Conservation (phyloP, 2,329 filamentous ascomycete genomes). For the Keithomyces neogunnii region DNA sequence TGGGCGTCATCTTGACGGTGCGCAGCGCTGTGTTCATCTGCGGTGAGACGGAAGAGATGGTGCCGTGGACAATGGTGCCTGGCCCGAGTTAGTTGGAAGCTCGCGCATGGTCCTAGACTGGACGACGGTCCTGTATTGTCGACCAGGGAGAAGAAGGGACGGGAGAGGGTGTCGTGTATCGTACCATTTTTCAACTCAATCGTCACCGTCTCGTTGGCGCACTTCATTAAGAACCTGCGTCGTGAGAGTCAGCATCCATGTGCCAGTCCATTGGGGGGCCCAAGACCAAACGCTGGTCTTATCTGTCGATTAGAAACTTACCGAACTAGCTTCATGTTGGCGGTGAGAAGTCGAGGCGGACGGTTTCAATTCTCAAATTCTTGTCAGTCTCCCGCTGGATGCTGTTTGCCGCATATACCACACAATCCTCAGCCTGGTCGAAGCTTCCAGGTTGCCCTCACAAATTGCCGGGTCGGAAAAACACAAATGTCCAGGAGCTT, state of each 20-base stretch:
- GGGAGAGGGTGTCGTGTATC: slow-evolving; percentile 6
- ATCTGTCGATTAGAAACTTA: slow-evolving; percentile 36
- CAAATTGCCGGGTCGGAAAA: background rate
- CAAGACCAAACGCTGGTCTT: no score
- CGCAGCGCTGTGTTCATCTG: slow-evolving; percentile 98
- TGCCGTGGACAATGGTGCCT: slow-evolving; percentile 95
- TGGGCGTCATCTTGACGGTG: slow-evolving; percentile 92
- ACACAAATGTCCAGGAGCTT: background rate
- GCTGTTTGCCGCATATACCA: background rate
- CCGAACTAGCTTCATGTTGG: slow-evolving; percentile 94
- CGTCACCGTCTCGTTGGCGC: slow-evolving; percentile 95
- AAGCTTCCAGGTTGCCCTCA: background rate
- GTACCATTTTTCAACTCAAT: slow-evolving; percentile 97
- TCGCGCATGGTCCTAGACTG: slow-evolving; percentile 1
- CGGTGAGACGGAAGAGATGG: slow-evolving; percentile 90
- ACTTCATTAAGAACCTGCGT: slow-evolving; percentile 95
- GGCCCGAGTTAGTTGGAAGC: slow-evolving; percentile 1
- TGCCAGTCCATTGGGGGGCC: slow-evolving; percentile 7
- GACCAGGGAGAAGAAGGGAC: background rate
- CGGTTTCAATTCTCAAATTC: background rate
- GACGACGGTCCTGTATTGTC: background rate
- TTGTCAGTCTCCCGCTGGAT: slow-evolving; percentile 1
- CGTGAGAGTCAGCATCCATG: slow-evolving; percentile 4
- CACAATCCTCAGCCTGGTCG: background rate
- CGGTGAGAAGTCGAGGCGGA: slow-evolving; percentile 11